Conservation (phyloP, 2,329 filamentous ascomycete genomes). For the Tolypocladium endophyticum region DNA sequence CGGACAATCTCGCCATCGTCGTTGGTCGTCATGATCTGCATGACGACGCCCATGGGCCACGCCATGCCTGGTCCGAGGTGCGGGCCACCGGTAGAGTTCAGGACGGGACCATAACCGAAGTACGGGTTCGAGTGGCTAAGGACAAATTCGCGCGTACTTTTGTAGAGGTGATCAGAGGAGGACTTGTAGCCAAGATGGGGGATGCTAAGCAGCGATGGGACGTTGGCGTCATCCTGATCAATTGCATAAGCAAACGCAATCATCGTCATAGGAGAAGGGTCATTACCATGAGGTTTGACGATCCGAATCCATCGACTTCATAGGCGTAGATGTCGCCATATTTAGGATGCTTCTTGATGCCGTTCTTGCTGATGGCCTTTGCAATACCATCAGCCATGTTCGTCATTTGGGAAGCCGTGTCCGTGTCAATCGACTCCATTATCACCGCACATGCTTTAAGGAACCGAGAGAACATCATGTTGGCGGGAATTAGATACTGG, state of each 20-base stretch:
- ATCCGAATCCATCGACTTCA: constrained; percentile 61
- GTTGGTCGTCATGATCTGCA: constrained; percentile 68
- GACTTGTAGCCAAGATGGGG: constrained; percentile 45
- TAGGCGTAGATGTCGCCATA: constrained; percentile 59
- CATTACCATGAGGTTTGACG: constrained; percentile 41
- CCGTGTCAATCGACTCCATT: constrained; percentile 32
- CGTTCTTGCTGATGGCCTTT: constrained; percentile 58
- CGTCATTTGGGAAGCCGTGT: constrained; percentile 48
- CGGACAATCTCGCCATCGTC: constrained; percentile 62
- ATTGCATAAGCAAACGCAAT: not conserved
- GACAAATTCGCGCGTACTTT: constrained; percentile 68
- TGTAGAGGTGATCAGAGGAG: constrained; percentile 54
- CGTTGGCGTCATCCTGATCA: constrained; percentile 48
- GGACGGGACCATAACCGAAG: constrained; percentile 44
- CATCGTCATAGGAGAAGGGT: not conserved
- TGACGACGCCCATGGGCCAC: constrained; percentile 81
- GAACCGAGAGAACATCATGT: constrained; percentile 69
- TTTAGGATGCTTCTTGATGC: constrained; percentile 49
- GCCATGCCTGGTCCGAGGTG: constrained; percentile 55
- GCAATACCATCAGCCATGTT: constrained; percentile 45
- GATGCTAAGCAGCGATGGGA: constrained; percentile 50
- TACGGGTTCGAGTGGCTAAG: constrained; percentile 64
- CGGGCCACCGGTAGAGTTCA: constrained; percentile 41
- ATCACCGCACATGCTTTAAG: constrained; percentile 39
- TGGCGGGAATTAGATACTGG: constrained; percentile 81